Percentiles rank a stretch among this genome's conserved stretches.
Evolutionary conservation across 2,329 filamentous ascomycete species (phyloP).

Genomic region (Aspergillus tamarii): DNA sequence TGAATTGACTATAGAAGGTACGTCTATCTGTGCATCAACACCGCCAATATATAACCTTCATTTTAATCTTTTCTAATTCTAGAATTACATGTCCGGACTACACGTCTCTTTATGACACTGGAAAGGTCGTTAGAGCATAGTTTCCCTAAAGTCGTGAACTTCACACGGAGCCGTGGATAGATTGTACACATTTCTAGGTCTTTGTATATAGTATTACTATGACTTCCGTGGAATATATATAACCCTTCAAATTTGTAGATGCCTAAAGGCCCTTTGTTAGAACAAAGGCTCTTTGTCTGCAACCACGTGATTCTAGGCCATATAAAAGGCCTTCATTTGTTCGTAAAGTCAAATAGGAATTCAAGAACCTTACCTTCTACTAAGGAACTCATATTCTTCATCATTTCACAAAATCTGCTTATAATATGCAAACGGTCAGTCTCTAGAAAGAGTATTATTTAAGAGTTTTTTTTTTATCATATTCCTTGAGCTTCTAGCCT

Average conservation of each 20-base stretch:
- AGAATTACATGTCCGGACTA: conserved; percentile 71
- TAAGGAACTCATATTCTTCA: no score
- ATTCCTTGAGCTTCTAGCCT: background rate
- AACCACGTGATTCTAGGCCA: no score
- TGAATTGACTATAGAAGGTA: conserved; percentile 73
- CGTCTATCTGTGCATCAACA: conserved; percentile 23
- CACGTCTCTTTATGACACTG: conserved; percentile 64
- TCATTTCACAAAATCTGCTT: no score
- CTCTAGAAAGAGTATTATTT: background rate
- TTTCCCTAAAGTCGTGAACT: conserved; percentile 63
- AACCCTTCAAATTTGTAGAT: background rate
- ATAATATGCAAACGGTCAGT: background rate
- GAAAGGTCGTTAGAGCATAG: conserved; percentile 67
- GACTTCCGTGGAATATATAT: background rate
- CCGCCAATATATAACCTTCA: background rate
- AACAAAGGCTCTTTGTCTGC: no score
- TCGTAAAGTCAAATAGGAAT: no score
- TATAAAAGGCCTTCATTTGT: no score
- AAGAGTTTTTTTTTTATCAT: background rate
- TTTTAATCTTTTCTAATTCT: conserved; percentile 8
- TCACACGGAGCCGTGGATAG: conserved; percentile 22
- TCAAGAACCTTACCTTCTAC: no score
- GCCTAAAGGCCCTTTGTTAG: no score
- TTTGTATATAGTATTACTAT: no score
- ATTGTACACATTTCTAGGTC: no score